phyloP scores from a whole-genome alignment of 768 basidiomycete species.

The Tulasnella sp. region DNA sequence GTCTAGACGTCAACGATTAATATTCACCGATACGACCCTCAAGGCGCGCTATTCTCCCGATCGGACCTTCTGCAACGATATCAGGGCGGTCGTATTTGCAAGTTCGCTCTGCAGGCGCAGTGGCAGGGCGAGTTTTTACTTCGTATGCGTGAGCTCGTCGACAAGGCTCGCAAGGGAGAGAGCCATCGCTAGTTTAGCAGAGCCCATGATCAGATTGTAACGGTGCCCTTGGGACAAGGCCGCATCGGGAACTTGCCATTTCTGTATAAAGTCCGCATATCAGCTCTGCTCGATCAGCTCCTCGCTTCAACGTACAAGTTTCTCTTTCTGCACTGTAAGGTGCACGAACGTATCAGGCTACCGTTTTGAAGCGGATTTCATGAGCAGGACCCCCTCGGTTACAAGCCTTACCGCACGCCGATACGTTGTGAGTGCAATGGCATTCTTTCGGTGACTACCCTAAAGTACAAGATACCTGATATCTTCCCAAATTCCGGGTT shows the following conservation, averaged over 20 bases:
- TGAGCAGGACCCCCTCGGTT: neutral
- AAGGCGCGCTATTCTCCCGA: conserved; percentile 4
- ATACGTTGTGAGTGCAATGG: neutral
- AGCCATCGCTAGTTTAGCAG: neutral
- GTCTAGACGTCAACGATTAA: no score
- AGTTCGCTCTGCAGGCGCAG: neutral
- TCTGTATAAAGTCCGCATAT: neutral
- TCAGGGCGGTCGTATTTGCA: conserved; percentile 20
- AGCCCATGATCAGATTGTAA: neutral
- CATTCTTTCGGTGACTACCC: neutral
- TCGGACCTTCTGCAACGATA: conserved; percentile 17
- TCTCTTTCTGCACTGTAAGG: neutral
- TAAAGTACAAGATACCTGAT: neutral
- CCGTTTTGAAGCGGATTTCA: neutral
- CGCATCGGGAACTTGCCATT: neutral
- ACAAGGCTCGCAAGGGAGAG: conserved; percentile 12
- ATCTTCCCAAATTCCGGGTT: neutral
- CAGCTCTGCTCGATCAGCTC: neutral
- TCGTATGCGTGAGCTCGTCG: conserved; percentile 16
- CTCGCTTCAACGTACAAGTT: neutral
- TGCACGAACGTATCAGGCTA: neutral
- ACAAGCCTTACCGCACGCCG: neutral
- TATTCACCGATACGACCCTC: conserved; percentile 13
- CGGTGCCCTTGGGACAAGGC: neutral
- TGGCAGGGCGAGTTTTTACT: neutral